Conservation (phyloP, 371 early-diverging fungal genomes). For the Syncephalastrum monosporum region DNA sequence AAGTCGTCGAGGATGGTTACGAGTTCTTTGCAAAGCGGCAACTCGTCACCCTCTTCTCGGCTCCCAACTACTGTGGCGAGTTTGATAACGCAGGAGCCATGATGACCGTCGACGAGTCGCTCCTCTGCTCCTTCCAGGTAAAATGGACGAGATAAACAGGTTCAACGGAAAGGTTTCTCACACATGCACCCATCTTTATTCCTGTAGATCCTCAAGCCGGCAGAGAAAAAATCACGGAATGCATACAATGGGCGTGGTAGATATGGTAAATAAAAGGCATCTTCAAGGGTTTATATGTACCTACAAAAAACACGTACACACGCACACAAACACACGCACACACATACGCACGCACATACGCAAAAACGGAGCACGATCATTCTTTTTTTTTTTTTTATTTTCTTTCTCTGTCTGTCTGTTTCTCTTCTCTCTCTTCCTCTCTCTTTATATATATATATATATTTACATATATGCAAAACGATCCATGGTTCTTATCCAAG, state of each 20-base stretch:
- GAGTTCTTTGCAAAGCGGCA: conserved; percentile 94
- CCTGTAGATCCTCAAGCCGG: conserved; percentile 73
- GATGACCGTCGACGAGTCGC: conserved; percentile 96
- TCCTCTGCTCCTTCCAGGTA: conserved; percentile 88
- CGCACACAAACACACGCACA: too few relatives aligned
- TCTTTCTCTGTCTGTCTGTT: too few relatives aligned
- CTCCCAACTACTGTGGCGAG: conserved; percentile 96
- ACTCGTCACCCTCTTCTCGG: conserved; percentile 92
- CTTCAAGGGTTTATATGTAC: background rate
- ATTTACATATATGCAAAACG: too few relatives aligned
- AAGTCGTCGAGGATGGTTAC: conserved; percentile 96
- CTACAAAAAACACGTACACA: conserved; percentile 5
- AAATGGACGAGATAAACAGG: background rate
- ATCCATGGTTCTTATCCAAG: too few relatives aligned
- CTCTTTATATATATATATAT: too few relatives aligned
- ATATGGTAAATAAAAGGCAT: conserved; percentile 2
- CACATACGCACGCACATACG: too few relatives aligned
- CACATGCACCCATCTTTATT: background rate
- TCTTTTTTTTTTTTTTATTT: too few relatives aligned
- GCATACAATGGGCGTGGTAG: conserved; percentile 27
- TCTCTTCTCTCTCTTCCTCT: too few relatives aligned
- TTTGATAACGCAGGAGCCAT: conserved; percentile 97
- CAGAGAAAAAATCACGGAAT: conserved; percentile 57
- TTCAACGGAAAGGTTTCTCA: too few relatives aligned
- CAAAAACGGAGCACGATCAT: background rate